Base-by-base conservation (phyloP, 164 flowering plant species). In the Macadamia integrifolia region DNA sequence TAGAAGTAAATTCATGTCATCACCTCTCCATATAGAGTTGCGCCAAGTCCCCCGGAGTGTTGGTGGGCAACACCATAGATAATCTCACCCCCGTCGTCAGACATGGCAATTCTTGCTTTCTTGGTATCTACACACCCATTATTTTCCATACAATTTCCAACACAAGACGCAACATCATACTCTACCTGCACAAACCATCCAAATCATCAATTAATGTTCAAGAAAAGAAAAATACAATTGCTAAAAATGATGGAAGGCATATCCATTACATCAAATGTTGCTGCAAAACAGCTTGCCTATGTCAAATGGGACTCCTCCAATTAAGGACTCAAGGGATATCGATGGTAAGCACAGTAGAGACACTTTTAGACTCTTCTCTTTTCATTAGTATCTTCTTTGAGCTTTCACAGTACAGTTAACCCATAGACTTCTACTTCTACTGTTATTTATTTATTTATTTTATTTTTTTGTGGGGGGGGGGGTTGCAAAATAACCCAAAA, bases 1-100 rank as follows among this genome's bases (percentile, higher is more conserved):
- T 7, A 1, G 44, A 59, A 14, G n/a, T 46, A 18, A 3, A 58
- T 29, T n/a, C 18, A 3, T 1, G 14, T 29, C n/a, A 30, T 40
- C 64, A 89, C 97, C 91, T 86, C 79, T 64, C 90, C 79, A 71
- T 83, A 88, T n/a, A 91, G 81, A 64, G 88, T 67, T 32, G 89
- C 67, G 40, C 92, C 92, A 23, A 58, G 63, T n/a, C 93, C 93
- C 7, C 93, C 97, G 3, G 83, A 52, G 76, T 91, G 96, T 76
- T 87, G 96, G 76, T 91, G 95, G 14, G 88, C 89, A 67, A 83
- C 93, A 62, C 85, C 96, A 74, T 91, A 91, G 57, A 91, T 63
- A 43, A 91, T 78, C 75, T 86, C 74, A 23, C 97, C 97, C 62
- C 86, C 86, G 29, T 67, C 63, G 30, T 67, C 63, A 23, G 87